These are phyloP conservation scores for Yamadazyma membranifaciens DNA, from an alignment of 1,139 yeast species.

Conservation along the genomic window DNA sequence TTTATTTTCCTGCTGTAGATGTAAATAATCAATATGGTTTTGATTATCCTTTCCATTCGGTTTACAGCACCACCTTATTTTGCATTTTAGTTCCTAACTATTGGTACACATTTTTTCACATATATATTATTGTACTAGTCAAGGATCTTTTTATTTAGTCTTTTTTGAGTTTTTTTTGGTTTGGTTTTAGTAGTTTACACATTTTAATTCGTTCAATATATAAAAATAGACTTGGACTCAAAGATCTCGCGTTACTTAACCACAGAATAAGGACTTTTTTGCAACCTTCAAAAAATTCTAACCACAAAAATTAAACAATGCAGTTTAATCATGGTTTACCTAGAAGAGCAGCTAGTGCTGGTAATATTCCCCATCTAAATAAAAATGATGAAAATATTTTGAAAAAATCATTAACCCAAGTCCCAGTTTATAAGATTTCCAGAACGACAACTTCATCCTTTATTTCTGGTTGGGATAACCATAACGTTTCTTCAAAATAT, in stretches of 20 bases:
- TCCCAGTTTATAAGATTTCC: constrained; percentile 5
- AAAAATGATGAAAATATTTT: not conserved
- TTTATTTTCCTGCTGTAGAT: constrained; percentile 36
- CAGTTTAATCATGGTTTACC: not conserved
- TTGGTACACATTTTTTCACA: not conserved
- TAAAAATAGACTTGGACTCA: not conserved
- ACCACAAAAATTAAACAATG: not conserved
- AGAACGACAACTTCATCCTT: constrained; percentile 11
- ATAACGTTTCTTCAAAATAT: not conserved
- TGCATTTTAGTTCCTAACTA: not conserved
- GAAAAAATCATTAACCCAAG: not conserved
- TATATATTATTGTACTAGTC: not conserved
- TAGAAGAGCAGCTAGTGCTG: not conserved
- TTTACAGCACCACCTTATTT: not conserved
- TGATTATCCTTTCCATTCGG: not conserved
- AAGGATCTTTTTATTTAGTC: too few species aligned
- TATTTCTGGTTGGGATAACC: constrained; percentile 14
- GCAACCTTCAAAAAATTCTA: constrained; percentile 5
- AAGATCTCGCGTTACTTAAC: not conserved
- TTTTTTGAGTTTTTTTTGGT: not conserved
- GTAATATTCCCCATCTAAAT: not conserved
- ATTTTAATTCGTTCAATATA: not conserved
- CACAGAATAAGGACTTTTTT: constrained; percentile 4
- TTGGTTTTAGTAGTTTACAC: not conserved
- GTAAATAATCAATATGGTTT: constrained; percentile 10